Evolutionary conservation across 2,329 filamentous ascomycete genomes (phyloP).

Genomic region (Coniella vitis): DNA sequence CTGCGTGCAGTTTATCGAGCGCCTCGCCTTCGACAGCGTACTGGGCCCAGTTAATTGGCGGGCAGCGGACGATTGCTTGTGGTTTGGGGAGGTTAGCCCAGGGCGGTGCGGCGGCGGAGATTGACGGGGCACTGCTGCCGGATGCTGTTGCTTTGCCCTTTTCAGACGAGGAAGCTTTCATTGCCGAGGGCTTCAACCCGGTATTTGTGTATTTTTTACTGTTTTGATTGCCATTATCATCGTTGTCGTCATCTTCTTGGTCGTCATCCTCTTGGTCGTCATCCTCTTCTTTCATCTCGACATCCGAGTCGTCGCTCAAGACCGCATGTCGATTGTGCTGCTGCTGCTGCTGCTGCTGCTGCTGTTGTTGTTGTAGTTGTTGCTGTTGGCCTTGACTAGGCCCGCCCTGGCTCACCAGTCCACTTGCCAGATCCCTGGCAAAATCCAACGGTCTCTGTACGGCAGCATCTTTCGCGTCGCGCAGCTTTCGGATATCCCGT

Average conservation of each 20-base stretch:
- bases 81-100: constrained; percentile 67
- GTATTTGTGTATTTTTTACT: background rate
- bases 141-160: constrained; percentile 13
- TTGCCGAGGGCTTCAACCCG: constrained; percentile 8
- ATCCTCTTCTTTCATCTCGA: constrained; percentile 15
- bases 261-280: constrained; percentile 19
- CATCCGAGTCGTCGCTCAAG: constrained; percentile 25
- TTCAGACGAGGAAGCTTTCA: constrained; percentile 7
- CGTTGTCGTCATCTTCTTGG: constrained; percentile 21
- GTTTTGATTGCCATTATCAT: constrained; percentile 6
- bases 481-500: constrained; percentile 65
- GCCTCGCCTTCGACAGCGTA: constrained; percentile 85
- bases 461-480: constrained; percentile 63
- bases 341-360: no score
- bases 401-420: constrained; percentile 44
- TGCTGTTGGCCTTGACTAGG: background rate
- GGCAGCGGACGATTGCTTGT: constrained; percentile 78
- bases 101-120: constrained; percentile 17
- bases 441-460: constrained; percentile 67
- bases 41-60: constrained; percentile 89
- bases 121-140: constrained; percentile 18
- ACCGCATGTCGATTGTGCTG: no score
- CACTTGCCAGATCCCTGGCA: constrained; percentile 57
- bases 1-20: constrained; percentile 75
- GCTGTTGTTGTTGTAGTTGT: constrained; percentile 18